Evolutionary conservation across 768 basidiomycete genomes (phyloP), one percentile per base, ranked within the genome.

Genomic region (Tubosaeta sp.): DNA sequence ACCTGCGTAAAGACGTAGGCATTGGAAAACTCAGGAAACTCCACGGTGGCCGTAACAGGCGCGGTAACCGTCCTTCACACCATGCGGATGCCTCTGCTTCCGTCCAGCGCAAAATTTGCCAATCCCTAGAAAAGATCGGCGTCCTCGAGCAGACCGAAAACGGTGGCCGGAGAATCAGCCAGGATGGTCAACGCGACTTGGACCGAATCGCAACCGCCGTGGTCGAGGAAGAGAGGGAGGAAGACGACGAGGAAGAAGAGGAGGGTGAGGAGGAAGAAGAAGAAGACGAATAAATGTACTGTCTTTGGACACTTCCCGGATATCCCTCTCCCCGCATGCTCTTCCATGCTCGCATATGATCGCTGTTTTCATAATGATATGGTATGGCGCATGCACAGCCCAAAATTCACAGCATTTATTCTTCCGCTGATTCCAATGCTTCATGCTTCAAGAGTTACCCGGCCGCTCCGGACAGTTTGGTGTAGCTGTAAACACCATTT

Each of bases 111-210:
- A 94, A 90, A 75, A 76, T 97, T 60, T 93, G 94, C 76, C 95
- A 99, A 76, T 84, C 93, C 41, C 78, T 98, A 61, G 95, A 97
- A 81, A 96, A 95, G 81, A 97, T 99, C 66, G 94, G 94, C 65
- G 96, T 98, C 52, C 79, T 98, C 64, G 96, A 98, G 77, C 80
- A 87, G 74, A 83, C 88, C 54, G 84, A 88, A 39, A 93, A 94
- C 66, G 96, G 95, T 62, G 95, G 95, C 55, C 85, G 96, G 65
- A 84, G 90, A 76, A 95, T 98, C 70, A 86, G 84, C 69, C 94
- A 97, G 75, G 95, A 97, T 67, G 95, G 95, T 57, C 90, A 92
- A 73, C 86, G 94, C 64, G 94, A 96, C 70, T 78, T 95, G 73
- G 91, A 94, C 71, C 90, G 91, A 51, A 94, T 94, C 69, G 90